phyloP scores from a whole-genome alignment of 495 filamentous ascomycete genomes.

The Podospora sp. region DNA sequence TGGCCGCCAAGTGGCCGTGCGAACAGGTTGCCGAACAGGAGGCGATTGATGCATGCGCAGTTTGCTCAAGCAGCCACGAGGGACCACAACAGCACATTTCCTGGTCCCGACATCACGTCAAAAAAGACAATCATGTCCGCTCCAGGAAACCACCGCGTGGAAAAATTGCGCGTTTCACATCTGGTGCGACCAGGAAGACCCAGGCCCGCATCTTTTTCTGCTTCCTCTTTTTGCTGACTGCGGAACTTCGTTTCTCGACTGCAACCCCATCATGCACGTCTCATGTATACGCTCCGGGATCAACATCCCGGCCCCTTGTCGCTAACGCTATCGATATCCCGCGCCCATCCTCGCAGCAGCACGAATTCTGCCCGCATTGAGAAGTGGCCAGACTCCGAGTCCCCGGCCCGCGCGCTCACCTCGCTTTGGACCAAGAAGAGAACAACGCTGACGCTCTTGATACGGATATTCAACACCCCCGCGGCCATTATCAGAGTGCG shows the following conservation, averaged over 20 bases:
- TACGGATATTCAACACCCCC: neutral
- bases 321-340: neutral
- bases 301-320: neutral
- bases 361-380: neutral
- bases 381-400: neutral
- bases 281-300: neutral
- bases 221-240: neutral
- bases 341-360: neutral
- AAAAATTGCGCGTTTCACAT: neutral
- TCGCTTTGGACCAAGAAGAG: neutral
- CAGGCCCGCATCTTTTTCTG: neutral
- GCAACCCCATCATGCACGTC: neutral
- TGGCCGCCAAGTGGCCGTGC: neutral
- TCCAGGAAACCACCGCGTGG: neutral
- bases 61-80: neutral
- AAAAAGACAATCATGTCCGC: neutral
- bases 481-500: neutral
- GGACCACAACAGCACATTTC: neutral
- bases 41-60: neutral
- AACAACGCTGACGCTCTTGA: neutral
- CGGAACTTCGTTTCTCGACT: neutral
- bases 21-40: neutral
- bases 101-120: neutral
- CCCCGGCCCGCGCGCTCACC: neutral
- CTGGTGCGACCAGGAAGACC: neutral